These are phyloP conservation scores for Neurospora sp. DNA, from an alignment of 2,329 filamentous ascomycete species.

Conservation along the genomic window DNA sequence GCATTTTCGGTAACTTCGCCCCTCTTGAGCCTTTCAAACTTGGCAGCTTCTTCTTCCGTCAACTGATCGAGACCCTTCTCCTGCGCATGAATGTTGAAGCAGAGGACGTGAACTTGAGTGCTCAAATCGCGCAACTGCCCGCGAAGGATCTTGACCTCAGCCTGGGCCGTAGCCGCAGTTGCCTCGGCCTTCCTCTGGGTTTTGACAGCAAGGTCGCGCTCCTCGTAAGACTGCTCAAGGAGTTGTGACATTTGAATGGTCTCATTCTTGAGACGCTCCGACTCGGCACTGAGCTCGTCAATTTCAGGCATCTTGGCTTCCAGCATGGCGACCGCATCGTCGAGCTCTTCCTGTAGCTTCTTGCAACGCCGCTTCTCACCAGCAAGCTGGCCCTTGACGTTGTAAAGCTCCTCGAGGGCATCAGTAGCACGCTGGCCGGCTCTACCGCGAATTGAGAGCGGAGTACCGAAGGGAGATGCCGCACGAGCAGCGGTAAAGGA, in stretches of 20 bases:
- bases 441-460: conserved; percentile 47
- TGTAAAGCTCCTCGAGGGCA: conserved; percentile 54
- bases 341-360: conserved; percentile 65
- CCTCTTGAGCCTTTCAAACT: conserved; percentile 67
- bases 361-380: conserved; percentile 65
- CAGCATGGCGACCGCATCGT: conserved; percentile 76
- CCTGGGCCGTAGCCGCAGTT: conserved; percentile 52
- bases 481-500: conserved; percentile 37
- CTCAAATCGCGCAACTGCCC: conserved; percentile 85
- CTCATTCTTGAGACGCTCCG: conserved; percentile 69
- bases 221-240: conserved; percentile 70
- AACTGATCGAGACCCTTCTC: conserved; percentile 70
- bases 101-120: conserved; percentile 79
- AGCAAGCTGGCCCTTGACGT: conserved; percentile 62
- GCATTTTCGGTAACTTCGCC: conserved; percentile 65
- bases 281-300: conserved; percentile 73
- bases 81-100: conserved; percentile 75
- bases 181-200: conserved; percentile 69
- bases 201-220: conserved; percentile 70
- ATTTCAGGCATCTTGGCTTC: conserved; percentile 83
- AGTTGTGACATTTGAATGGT: conserved; percentile 78
- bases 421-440: conserved; percentile 50
- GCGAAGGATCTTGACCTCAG: conserved; percentile 69
- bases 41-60: conserved; percentile 59
- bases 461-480: conserved; percentile 54